phyloP scores from a whole-genome alignment of 2,329 filamentous ascomycete genomes.

The Phaeoacremonium minimum region DNA sequence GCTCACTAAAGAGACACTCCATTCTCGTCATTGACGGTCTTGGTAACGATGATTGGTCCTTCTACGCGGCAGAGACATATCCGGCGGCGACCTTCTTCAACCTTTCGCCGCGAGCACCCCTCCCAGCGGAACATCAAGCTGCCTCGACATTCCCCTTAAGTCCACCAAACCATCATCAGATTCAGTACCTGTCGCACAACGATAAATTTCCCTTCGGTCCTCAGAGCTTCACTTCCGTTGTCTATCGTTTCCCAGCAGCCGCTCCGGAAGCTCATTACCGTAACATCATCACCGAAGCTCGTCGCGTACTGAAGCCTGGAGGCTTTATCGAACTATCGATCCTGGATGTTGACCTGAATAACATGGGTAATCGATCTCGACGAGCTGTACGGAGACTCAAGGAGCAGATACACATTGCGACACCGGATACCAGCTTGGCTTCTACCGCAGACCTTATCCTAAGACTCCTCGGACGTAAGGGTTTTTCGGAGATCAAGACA shows the following conservation, averaged over 20 bases:
- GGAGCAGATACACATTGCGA: conserved; percentile 59
- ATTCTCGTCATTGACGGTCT: conserved; percentile 79
- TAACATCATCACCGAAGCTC: conserved; percentile 69
- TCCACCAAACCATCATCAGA: conserved; percentile 70
- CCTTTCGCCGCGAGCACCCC: conserved; percentile 55
- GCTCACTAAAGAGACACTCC: conserved; percentile 50
- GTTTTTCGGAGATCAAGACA: conserved; percentile 68
- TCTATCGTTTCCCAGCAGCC: conserved; percentile 72
- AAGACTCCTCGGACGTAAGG: conserved; percentile 61
- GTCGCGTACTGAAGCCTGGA: conserved; percentile 72
- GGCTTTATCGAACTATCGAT: conserved; percentile 77
- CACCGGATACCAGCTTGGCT: conserved; percentile 56
- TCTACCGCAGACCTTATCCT: conserved; percentile 59
- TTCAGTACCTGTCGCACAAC: conserved; percentile 59
- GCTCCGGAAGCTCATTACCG: conserved; percentile 65
- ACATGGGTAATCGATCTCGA: conserved; percentile 71
- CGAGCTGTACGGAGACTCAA: conserved; percentile 68
- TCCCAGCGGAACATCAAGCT: conserved; percentile 37
- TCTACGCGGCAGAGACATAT: conserved; percentile 79
- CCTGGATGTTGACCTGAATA: conserved; percentile 75
- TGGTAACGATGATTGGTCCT: conserved; percentile 86
- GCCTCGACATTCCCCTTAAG: conserved; percentile 47
- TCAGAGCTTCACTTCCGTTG: conserved; percentile 71
- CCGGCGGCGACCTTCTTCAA: conserved; percentile 73
- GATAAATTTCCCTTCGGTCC: conserved; percentile 71